These are phyloP conservation scores for Verticillium longisporum DNA, from an alignment of 2,329 filamentous ascomycete species.

Conservation along the genomic window DNA sequence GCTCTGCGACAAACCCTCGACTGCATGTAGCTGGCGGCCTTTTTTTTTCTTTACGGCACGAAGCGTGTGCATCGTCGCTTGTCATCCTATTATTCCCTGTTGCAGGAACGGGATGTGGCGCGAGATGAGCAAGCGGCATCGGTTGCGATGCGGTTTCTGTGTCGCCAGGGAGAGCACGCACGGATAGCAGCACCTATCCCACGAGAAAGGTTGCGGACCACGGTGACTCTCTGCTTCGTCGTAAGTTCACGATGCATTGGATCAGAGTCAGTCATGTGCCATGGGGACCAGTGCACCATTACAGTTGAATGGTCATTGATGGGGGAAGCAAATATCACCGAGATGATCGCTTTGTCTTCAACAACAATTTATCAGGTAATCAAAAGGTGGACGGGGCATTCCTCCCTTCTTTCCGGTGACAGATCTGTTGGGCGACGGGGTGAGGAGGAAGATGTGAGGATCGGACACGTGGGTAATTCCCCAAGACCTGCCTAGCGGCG, in stretches of 20 bases:
- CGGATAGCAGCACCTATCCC: background rate
- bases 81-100: background rate
- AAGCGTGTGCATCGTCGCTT: background rate
- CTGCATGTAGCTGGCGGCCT: background rate
- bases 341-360: too few species aligned
- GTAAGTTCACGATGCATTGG: background rate
- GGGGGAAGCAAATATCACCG: too few species aligned
- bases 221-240: background rate
- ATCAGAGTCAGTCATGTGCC: too few species aligned
- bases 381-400: background rate
- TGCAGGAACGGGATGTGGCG: background rate
- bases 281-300: too few species aligned
- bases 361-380: background rate
- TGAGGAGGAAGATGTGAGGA: background rate
- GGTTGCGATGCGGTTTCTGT: background rate
- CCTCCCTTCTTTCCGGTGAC: background rate
- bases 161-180: background rate
- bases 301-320: too few species aligned
- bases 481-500: background rate
- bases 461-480: slow-evolving; percentile 1
- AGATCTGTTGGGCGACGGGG: background rate
- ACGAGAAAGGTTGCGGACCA: background rate
- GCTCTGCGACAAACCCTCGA: background rate
- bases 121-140: background rate
- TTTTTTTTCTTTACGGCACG: background rate